Percentiles rank a stretch among this genome's conserved stretches.
phyloP scores from a whole-genome alignment of 2,329 filamentous ascomycete species.

The Colletotrichum sidae region DNA sequence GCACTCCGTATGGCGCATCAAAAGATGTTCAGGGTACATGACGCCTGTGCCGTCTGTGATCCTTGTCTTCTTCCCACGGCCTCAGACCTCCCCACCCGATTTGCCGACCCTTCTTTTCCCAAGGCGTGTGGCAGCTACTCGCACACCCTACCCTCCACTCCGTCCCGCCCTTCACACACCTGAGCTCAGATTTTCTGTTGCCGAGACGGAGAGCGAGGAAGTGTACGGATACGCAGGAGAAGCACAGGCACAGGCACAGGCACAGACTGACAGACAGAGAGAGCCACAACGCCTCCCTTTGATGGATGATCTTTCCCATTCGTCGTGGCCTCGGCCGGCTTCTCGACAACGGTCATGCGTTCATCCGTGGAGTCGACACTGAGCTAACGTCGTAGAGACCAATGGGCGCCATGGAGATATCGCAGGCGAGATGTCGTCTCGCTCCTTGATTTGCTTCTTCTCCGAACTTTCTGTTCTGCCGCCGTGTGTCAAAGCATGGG shows the following conservation, averaged over 20 bases:
- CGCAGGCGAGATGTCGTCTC: conserved; percentile 53
- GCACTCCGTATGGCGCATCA: conserved; percentile 12
- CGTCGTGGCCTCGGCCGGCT: conserved; percentile 30
- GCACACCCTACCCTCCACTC: conserved; percentile 29
- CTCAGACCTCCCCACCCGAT: conserved; percentile 26
- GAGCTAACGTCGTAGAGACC: conserved; percentile 57
- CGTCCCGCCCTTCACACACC: conserved; percentile 26
- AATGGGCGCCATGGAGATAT: conserved; percentile 53
- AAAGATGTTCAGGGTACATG: conserved; percentile 8
- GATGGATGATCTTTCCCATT: conserved; percentile 36
- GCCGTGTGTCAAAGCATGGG: conserved; percentile 9
- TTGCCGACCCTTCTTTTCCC: conserved; percentile 32
- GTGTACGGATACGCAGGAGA: neutral
- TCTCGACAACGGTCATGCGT: conserved; percentile 63
- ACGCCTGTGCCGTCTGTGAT: conserved; percentile 20
- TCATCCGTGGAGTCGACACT: conserved; percentile 60
- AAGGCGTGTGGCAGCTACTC: conserved; percentile 14
- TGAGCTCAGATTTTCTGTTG: neutral
- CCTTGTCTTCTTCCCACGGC: conserved; percentile 26
- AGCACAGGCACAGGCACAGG: conserved; percentile 16
- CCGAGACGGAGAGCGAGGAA: too few relatives aligned
- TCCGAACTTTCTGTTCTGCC: conserved; percentile 32
- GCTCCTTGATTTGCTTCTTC: conserved; percentile 46
- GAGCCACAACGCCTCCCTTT: conserved; percentile 28
- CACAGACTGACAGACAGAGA: conserved; percentile 1